Evolutionary conservation across 148 eudicot genomes (phyloP).

Genomic region (Chenopodium album): DNA sequence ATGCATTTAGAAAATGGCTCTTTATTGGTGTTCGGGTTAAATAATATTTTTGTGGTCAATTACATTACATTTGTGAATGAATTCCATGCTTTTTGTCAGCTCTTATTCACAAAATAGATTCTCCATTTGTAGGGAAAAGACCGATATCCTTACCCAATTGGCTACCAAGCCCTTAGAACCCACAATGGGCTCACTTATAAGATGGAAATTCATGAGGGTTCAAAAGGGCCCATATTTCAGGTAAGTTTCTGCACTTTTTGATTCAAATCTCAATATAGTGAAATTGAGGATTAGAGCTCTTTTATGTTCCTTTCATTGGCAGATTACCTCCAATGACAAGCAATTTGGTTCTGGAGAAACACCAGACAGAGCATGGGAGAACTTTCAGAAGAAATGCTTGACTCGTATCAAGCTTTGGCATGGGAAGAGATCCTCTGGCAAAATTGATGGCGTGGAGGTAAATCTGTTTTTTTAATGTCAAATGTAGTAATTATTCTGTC

Average conservation of each 20-base stretch:
- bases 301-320: constrained; percentile 10
- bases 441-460: constrained; percentile 95
- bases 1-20: not conserved
- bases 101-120: not conserved
- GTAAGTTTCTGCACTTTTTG: constrained; percentile 40
- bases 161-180: constrained; percentile 71
- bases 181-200: constrained; percentile 59
- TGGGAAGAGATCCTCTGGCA: constrained; percentile 81
- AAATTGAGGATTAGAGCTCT: constrained; percentile 8
- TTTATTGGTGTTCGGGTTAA: not conserved
- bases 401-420: constrained; percentile 70
- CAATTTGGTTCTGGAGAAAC: constrained; percentile 77
- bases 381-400: constrained; percentile 67
- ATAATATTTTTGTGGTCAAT: not conserved
- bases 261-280: not conserved
- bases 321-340: constrained; percentile 78
- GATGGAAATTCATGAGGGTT: constrained; percentile 85
- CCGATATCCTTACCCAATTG: constrained; percentile 93
- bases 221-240: constrained; percentile 75
- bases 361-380: constrained; percentile 93
- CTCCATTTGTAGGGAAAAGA: constrained; percentile 70
- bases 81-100: not conserved
- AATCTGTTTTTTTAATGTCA: not conserved
- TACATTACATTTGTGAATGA: not conserved
- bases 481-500: not conserved